These are phyloP conservation scores for Buxus sempervirens DNA, from an alignment of 164 flowering plant genomes.

Conservation along the genomic window DNA sequence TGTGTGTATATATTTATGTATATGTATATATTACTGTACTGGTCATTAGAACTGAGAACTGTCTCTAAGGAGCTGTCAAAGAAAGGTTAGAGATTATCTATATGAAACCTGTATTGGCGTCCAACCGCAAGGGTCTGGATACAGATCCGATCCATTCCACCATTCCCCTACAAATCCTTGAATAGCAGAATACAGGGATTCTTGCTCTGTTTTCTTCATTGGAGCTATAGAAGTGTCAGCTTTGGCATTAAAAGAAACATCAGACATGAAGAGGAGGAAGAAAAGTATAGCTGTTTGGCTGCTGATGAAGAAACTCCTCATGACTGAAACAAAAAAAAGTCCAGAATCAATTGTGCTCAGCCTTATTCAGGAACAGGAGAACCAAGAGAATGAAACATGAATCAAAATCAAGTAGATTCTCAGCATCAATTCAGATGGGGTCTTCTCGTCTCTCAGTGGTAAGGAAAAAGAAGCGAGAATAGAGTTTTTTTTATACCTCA, in stretches of 20 bases:
- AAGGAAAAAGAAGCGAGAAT: background rate
- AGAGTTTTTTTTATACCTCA: background rate
- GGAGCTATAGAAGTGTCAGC: slow-evolving; percentile 40
- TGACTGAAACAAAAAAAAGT: slow-evolving; percentile 2
- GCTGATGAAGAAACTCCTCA: slow-evolving; percentile 15
- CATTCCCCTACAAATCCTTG: slow-evolving; percentile 69
- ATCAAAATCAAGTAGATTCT: background rate
- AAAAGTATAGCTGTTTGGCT: slow-evolving; percentile 13
- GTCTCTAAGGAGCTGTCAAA: too few species aligned
- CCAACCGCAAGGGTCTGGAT: slow-evolving; percentile 99
- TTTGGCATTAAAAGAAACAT: slow-evolving; percentile 25
- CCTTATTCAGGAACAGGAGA: background rate
- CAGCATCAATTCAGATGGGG: background rate
- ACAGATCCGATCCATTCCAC: slow-evolving; percentile 93
- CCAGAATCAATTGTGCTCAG: background rate
- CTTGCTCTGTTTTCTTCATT: slow-evolving; percentile 65
- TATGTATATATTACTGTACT: too few species aligned
- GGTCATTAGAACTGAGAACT: too few species aligned
- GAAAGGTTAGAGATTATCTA: too few species aligned
- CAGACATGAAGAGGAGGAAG: slow-evolving; percentile 21
- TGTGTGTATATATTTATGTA: too few species aligned
- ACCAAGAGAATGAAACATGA: background rate
- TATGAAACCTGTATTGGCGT: slow-evolving; percentile 73
- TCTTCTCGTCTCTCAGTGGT: background rate
- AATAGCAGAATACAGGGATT: slow-evolving; percentile 60